Evolutionary conservation across 192 early-diverging fungal genomes (phyloP), one percentile per base, ranked within the genome.

Genomic region (Podila horticola): DNA sequence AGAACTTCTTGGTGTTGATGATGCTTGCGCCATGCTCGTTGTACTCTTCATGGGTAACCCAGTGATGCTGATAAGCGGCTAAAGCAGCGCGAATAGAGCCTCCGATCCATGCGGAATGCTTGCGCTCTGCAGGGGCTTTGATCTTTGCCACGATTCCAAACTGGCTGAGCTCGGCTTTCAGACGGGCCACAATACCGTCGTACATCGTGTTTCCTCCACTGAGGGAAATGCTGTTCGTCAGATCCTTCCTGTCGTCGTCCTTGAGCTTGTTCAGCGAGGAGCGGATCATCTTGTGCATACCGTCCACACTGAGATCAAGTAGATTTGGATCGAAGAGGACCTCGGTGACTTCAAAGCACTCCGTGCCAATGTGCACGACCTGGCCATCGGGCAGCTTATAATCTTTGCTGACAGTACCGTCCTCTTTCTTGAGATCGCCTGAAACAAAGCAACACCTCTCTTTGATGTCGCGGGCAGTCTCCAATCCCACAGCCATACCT

Each of bases 341-440:
- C 86, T 99, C 97, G 75, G 96, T 95, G 84, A 92, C 93, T 89
- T 94, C 93, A 93, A 96, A 98, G 82, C 95, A 94, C 89, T 98
- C 96, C 90, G 93, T 97, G 66, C 96, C 96, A 64, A 98, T 93
- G 83, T 94, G 97, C 86, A 99, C 95, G 76, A 96, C 93, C 87
- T 98, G 95, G 73, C 98, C 98, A 86, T 99, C 98, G 62, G 98
- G 98, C 81, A 99, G 90, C 85, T 97, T 96, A 90, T 97, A 98
- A 61, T 90, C 91, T 90, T 97, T 97, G 83, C 38, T 41, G 38
- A 12, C 38, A 10, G 11, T 41, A 11, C 38, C 38, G 9, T 41
- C 33, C 33, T 34, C 33, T 34, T 34, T 34, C 33, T 34, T 34
- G 33, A 34, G 33, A 34, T 34, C 33, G 33, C 33, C 5, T 34